phyloP scores from a whole-genome alignment of 169 alveolate genomes.

The Plasmodium ovale region DNA sequence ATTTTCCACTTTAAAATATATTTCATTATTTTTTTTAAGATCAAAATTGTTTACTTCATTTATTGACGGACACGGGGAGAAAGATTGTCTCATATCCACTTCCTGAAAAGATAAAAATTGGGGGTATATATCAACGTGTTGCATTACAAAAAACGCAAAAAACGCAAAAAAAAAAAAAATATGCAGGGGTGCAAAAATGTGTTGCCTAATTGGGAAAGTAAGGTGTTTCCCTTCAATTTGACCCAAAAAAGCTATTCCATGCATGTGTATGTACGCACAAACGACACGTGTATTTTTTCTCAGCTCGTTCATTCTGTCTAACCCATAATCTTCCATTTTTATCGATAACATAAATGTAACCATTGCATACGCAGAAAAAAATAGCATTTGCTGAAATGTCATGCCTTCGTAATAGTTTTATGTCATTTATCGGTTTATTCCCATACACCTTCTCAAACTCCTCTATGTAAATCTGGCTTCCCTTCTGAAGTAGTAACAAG shows the following conservation, averaged over 20 bases:
- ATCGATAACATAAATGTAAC: constrained; percentile 34
- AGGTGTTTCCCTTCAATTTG: no score
- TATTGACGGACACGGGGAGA: neutral
- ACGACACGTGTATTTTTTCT: neutral
- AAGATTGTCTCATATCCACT: neutral
- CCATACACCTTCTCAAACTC: constrained; percentile 1
- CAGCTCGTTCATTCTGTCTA: neutral
- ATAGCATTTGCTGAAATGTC: neutral
- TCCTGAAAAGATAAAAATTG: no score
- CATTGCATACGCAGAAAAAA: constrained; percentile 33
- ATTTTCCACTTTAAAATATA: constrained; percentile 61
- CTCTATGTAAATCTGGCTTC: constrained; percentile 5
- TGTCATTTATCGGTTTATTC: constrained; percentile 38
- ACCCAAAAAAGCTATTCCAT: no score
- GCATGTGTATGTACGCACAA: neutral
- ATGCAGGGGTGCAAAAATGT: neutral
- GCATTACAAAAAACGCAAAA: neutral
- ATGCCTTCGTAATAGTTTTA: constrained; percentile 30
- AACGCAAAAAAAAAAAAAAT: neutral
- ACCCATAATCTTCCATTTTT: constrained; percentile 48
- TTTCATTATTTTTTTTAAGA: constrained; percentile 14
- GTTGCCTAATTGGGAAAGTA: neutral
- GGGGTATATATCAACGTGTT: no score
- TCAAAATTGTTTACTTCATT: constrained; percentile 14
- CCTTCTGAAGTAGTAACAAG: constrained; percentile 36